Evolutionary conservation across 2,329 filamentous ascomycete genomes (phyloP), one percentile per base, ranked within the genome.

Genomic region (Cylindrodendrum hubeiense): DNA sequence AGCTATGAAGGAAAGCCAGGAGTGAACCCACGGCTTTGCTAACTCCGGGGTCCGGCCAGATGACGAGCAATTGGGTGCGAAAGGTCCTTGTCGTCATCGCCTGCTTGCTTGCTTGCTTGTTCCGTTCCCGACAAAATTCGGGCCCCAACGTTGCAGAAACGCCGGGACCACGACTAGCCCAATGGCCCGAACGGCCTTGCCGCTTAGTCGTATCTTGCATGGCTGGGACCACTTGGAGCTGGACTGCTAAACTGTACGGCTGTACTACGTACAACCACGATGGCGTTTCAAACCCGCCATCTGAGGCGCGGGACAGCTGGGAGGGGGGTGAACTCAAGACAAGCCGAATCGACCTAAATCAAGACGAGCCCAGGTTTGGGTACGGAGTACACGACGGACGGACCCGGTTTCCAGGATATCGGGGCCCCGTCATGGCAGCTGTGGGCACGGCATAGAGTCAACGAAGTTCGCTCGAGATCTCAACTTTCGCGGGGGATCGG

Each of bases 401-500:
- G 61, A 56, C 50, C 33, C 55, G 39, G 47, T 57, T 58, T 24
- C 39, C 39, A 64, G 67, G 55, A 47, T 60, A 63, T 72, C 55
- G 69, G 26, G n/a, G 47, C 17, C n/a, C 37, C 37, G n/a, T 39
- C 37, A 39, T 39, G 37, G 70, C 41, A 58, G 68, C 68, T 65
- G 64, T 67, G 59, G 62, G 12, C 54, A 60, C 30, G 30, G 52
- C 39, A 68, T 65, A 53, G 63, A 63, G 65, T 74, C 66, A 74
- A 71, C 58, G 70, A 74, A 47, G 33, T 53, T 55, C 51, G 60
- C 62, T 73, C 37, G 28, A 61, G 72, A 74, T 74, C 72, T 74
- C 49, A 70, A 65, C 30, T 69, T 72, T 47, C 66, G 67, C 68
- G 67, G 66, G 71, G 67, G 68, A 74, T 74, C 62, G 65, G 34